Evolutionary conservation across 1,284 basidiomycete species (phyloP).

Genomic region (Boletus chippewaensis): DNA sequence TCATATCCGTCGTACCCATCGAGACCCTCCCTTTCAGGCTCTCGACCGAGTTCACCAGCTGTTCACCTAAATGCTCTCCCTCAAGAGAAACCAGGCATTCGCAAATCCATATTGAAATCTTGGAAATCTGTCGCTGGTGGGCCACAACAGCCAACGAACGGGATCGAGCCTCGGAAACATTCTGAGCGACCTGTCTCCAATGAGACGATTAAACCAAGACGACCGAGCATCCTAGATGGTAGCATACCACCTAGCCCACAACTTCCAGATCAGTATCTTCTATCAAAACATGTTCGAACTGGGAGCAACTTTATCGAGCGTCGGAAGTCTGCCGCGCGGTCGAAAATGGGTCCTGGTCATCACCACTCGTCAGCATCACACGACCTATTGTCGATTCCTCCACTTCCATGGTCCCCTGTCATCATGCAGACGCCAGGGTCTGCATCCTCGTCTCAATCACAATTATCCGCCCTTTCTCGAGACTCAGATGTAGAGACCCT

Average conservation of each 20-base stretch:
- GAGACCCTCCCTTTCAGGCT: constrained; percentile 24
- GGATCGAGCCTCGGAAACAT: constrained; percentile 31
- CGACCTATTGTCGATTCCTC: constrained; percentile 20
- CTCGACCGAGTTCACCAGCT: constrained; percentile 23
- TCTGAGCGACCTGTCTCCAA: constrained; percentile 27
- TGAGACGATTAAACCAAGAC: constrained; percentile 32
- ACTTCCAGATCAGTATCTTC: constrained; percentile 36
- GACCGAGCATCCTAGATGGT: constrained; percentile 38
- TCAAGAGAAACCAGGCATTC: constrained; percentile 37
- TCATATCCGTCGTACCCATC: constrained; percentile 45
- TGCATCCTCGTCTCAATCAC: constrained; percentile 29
- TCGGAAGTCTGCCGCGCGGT: constrained; percentile 23
- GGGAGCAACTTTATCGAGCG: constrained; percentile 30
- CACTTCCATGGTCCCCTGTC: constrained; percentile 11
- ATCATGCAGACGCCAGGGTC: constrained; percentile 21
- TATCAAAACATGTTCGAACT: constrained; percentile 31
- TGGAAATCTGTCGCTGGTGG: constrained; percentile 43
- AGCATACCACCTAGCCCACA: constrained; percentile 40
- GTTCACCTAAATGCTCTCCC: constrained; percentile 16
- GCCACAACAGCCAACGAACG: constrained; percentile 23
- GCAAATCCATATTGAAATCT: constrained; percentile 67
- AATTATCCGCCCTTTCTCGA: constrained; percentile 22
- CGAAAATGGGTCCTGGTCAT: constrained; percentile 18
- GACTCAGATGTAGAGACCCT: constrained; percentile 32
- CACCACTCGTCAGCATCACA: constrained; percentile 28